A percentile compares a stretch with the other conserved stretches of the same genome.
Evolutionary conservation across 1,284 basidiomycete species (phyloP).

Genomic region (Ganoderma sp.): DNA sequence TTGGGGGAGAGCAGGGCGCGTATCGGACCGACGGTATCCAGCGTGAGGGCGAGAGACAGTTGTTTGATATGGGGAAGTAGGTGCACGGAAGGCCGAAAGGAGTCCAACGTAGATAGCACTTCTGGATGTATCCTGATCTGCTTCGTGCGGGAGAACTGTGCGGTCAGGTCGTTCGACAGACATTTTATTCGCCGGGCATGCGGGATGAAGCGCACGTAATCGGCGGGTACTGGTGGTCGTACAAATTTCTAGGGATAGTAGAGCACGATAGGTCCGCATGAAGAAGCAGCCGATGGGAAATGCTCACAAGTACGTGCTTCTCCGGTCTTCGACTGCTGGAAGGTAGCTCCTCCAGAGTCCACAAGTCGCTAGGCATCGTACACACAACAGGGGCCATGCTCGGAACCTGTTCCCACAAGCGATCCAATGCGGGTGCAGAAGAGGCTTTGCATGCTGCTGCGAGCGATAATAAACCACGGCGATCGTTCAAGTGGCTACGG

Average conservation of each 20-base stretch:
- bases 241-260: neutral
- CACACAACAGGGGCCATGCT: neutral
- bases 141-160: neutral
- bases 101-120: neutral
- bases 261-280: neutral
- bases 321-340: neutral
- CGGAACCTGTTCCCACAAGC: neutral
- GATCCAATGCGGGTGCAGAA: neutral
- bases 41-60: neutral
- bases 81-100: neutral
- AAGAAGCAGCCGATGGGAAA: neutral
- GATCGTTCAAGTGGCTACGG: neutral
- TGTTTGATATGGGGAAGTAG: neutral
- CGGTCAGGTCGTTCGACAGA: neutral
- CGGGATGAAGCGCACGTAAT: neutral
- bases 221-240: neutral
- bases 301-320: neutral
- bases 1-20: neutral
- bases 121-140: constrained; percentile 1
- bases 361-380: neutral
- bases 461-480: neutral
- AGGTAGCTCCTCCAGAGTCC: neutral
- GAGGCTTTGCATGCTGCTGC: neutral
- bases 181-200: neutral
- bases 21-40: neutral